These are phyloP conservation scores for Penstemon newberryi DNA, from an alignment of 257 asterid genomes.

Conservation along the genomic window DNA sequence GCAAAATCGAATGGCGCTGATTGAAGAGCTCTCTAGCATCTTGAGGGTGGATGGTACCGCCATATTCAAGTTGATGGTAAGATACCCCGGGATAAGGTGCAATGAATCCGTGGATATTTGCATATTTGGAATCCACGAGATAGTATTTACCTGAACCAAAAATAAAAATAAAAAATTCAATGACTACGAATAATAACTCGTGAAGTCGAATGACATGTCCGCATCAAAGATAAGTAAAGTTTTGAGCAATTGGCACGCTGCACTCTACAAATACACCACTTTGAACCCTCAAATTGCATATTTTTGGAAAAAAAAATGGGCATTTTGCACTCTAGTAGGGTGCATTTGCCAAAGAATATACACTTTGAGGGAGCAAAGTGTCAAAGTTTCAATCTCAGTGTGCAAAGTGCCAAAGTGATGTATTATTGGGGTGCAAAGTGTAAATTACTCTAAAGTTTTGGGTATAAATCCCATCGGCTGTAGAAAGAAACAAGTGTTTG, in stretches of 20 bases:
- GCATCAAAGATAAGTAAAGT: neutral
- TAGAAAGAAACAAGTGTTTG: neutral
- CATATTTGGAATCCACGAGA: constrained; percentile 40
- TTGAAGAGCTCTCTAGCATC: constrained; percentile 46
- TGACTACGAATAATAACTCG: neutral
- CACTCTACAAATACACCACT: no score
- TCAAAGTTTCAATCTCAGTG: no score
- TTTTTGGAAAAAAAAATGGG: no score
- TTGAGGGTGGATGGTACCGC: constrained; percentile 35
- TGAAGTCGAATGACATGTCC: neutral
- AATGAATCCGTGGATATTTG: constrained; percentile 39
- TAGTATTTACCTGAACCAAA: constrained; percentile 43
- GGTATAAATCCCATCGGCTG: neutral
- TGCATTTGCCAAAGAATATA: no score
- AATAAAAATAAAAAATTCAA: constrained; percentile 2
- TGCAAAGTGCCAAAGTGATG: no score
- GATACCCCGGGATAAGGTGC: constrained; percentile 41
- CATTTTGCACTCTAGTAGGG: no score
- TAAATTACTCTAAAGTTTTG: no score
- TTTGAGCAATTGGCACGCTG: no score
- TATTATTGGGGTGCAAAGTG: no score
- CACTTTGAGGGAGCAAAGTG: no score
- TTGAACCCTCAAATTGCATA: no score
- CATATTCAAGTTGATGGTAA: constrained; percentile 23
- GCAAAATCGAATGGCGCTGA: constrained; percentile 37